These are phyloP conservation scores for Solanum clarkiae DNA, from an alignment of 257 asterid species.

Conservation along the genomic window DNA sequence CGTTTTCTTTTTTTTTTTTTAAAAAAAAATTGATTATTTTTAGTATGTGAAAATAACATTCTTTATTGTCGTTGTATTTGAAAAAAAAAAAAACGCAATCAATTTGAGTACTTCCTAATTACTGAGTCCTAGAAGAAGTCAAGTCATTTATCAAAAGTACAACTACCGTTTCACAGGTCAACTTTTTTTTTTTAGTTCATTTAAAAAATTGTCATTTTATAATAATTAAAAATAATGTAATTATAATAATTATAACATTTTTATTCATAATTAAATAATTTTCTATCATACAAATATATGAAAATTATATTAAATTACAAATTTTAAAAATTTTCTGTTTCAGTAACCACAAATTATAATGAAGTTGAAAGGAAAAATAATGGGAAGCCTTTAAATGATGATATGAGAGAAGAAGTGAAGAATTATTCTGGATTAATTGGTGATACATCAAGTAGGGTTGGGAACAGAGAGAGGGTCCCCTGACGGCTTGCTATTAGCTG, in stretches of 20 bases:
- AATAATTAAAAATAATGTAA: too few relatives aligned
- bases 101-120: not conserved
- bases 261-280: too few relatives aligned
- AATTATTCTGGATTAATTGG: not conserved
- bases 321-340: not conserved
- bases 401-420: not conserved
- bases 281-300: too few relatives aligned
- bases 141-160: not conserved
- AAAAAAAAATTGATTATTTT: not conserved
- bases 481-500: constrained; percentile 60
- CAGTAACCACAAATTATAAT: not conserved
- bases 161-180: too few relatives aligned
- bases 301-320: too few relatives aligned
- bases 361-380: not conserved
- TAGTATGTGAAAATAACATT: not conserved
- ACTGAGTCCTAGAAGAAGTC: not conserved
- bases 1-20: too few relatives aligned
- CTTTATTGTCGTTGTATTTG: not conserved
- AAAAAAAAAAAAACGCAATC: not conserved
- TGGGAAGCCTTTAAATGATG: not conserved
- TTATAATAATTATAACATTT: too few relatives aligned
- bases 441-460: constrained; percentile 16
- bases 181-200: too few relatives aligned
- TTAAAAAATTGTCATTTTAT: too few relatives aligned
- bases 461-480: constrained; percentile 36